Evolutionary conservation across 257 asterid species (phyloP), one percentile per base, ranked within the genome.

Genomic region (Lavandula angustifolia): DNA sequence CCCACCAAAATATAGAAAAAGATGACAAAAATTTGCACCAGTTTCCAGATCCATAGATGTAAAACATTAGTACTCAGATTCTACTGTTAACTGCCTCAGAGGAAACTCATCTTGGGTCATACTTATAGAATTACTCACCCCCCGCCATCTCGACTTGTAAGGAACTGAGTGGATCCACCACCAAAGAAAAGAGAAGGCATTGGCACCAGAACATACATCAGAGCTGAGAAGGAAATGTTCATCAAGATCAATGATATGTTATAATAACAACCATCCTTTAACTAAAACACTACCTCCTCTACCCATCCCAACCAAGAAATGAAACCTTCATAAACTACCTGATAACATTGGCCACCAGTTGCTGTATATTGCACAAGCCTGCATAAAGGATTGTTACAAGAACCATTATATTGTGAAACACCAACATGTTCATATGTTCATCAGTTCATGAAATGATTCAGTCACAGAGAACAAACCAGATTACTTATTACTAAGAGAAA

Each of bases 301-400:
- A 22, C 60, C 42, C 61, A 56, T 34, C 62, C 2, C 41, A 13
- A n/a, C 33, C 3, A 57, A 17, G 8, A 33, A 56, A 44, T 5
- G 37, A 18, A 49, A 47, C 70, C 33, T 22, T 22, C 27, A 22
- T 22, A 2, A 22, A 22, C 27, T 22, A 92, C 99, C 99, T 82
- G 99, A 89, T 75, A 94, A 67, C 92, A 94, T 76, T 6, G 99
- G 99, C 99, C 99, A 94, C 99, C 99, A 94, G 71, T 94, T 94
- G 77, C 47, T 82, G 80, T 94, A 94, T 76, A 94, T 69, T 34
- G 84, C 97, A 76, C 99, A 94, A 62, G 99, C 99, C 97, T 92
- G 90, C 74, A 76, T 67, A 52, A 43, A 69, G 62, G 13, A 67
- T 9, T 32, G 44, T 33, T 64, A 63, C 9, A 18, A 14, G 49